Evolutionary conservation across 768 basidiomycete genomes (phyloP).

Genomic region (Pholiota conissans): DNA sequence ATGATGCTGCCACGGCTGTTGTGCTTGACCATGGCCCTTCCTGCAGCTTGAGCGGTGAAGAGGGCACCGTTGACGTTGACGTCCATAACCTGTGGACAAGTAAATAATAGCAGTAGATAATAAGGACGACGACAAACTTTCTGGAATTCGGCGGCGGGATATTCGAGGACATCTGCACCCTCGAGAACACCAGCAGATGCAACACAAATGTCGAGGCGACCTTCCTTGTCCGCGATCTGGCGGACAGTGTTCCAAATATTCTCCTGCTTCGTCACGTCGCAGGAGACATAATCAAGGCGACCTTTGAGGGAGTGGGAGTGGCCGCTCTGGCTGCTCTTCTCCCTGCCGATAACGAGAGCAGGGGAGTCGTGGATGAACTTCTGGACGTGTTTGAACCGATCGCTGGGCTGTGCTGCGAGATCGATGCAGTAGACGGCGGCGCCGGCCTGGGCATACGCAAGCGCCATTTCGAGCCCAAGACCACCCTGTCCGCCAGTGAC

Average conservation of each 20-base stretch:
- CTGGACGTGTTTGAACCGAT: constrained; percentile 48
- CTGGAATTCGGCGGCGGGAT: constrained; percentile 53
- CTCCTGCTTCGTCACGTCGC: constrained; percentile 58
- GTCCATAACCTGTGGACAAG: constrained; percentile 50
- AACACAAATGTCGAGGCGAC: constrained; percentile 62
- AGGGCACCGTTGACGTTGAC: constrained; percentile 62
- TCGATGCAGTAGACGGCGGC: constrained; percentile 59
- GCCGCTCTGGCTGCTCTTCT: constrained; percentile 2
- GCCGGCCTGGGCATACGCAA: constrained; percentile 26
- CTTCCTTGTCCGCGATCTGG: constrained; percentile 57
- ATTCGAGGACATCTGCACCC: constrained; percentile 52
- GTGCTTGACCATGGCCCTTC: constrained; percentile 53
- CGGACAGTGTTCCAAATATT: constrained; percentile 45
- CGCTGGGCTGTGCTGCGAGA: constrained; percentile 46
- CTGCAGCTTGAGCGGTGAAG: constrained; percentile 62
- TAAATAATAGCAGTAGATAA: no score
- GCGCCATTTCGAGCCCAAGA: constrained; percentile 30
- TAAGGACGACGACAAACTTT: constrained; percentile 46
- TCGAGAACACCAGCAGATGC: constrained; percentile 66
- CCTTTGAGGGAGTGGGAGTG: constrained; percentile 26
- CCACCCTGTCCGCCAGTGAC: constrained; percentile 28
- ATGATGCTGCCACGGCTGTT: constrained; percentile 54
- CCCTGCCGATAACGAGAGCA: not conserved
- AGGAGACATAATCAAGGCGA: constrained; percentile 47
- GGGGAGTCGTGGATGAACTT: constrained; percentile 39